A percentile compares a stretch with the other conserved stretches of the same genome.
These are phyloP conservation scores for Syncephalis plumigaleata DNA, from an alignment of 371 early-diverging fungal species.

Conservation along the genomic window DNA sequence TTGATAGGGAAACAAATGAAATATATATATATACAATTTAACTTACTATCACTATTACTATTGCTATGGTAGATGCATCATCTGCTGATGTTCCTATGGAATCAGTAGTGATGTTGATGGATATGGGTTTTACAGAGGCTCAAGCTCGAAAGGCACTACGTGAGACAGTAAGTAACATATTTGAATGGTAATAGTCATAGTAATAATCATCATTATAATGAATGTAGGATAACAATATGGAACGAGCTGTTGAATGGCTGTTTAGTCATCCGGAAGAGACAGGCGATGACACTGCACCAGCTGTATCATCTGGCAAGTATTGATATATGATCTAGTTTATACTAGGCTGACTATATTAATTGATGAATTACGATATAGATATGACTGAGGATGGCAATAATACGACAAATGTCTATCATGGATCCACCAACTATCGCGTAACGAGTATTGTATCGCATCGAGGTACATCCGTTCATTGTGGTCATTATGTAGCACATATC, in stretches of 20 bases:
- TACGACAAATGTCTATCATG: too few relatives aligned
- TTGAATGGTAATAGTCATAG: background rate
- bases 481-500: conserved; percentile 90
- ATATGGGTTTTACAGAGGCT: conserved; percentile 78
- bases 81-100: conserved; percentile 2
- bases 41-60: background rate
- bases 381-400: too few relatives aligned
- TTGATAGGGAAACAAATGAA: background rate
- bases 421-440: conserved; percentile 37
- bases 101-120: conserved; percentile 41
- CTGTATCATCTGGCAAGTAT: too few relatives aligned
- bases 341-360: too few relatives aligned
- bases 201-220: background rate
- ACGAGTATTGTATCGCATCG: conserved; percentile 84
- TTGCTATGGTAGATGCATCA: background rate
- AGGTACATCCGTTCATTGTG: conserved; percentile 91
- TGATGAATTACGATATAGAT: too few relatives aligned
- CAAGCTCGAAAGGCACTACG: conserved; percentile 70
- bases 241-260: conserved; percentile 90
- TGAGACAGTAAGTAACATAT: conserved; percentile 41
- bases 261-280: conserved; percentile 72
- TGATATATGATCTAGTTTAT: too few relatives aligned
- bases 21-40: background rate
- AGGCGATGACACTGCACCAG: conserved; percentile 12
- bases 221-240: conserved; percentile 49